phyloP scores from a whole-genome alignment of 305 asterid genomes.

The Solanum chacoense region DNA sequence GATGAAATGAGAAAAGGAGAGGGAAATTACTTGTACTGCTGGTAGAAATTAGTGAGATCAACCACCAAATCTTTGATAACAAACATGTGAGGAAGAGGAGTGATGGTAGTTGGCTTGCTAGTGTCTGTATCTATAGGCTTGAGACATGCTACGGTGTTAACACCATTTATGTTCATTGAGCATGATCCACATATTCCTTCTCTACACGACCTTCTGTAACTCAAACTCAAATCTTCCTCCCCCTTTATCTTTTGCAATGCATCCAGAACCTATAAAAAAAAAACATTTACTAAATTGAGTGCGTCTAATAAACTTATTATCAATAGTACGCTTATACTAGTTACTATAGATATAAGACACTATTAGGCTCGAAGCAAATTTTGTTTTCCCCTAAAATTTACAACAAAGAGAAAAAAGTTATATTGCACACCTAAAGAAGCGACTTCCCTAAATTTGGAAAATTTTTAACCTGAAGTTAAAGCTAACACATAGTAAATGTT shows the following conservation, averaged over 20 bases:
- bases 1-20: background rate
- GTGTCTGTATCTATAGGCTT: constrained; percentile 50
- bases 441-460: background rate
- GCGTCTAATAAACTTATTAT: background rate
- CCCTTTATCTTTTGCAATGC: constrained; percentile 52
- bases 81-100: constrained; percentile 72
- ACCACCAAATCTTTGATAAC: constrained; percentile 72
- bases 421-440: background rate
- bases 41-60: constrained; percentile 66
- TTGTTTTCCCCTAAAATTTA: background rate
- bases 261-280: constrained; percentile 38
- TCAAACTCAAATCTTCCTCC: constrained; percentile 46
- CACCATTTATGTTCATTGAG: constrained; percentile 66
- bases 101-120: constrained; percentile 27
- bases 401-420: background rate
- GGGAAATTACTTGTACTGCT: constrained; percentile 52
- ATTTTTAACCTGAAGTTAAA: accelerated
- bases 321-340: background rate
- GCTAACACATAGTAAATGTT: background rate
- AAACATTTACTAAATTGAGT: background rate
- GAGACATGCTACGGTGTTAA: constrained; percentile 59
- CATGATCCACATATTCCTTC: constrained; percentile 81
- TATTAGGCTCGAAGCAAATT: background rate
- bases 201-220: constrained; percentile 55
- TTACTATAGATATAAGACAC: background rate